Evolutionary conservation across 805 yeast genomes (phyloP).

Genomic region (Ascoidea tarda): DNA sequence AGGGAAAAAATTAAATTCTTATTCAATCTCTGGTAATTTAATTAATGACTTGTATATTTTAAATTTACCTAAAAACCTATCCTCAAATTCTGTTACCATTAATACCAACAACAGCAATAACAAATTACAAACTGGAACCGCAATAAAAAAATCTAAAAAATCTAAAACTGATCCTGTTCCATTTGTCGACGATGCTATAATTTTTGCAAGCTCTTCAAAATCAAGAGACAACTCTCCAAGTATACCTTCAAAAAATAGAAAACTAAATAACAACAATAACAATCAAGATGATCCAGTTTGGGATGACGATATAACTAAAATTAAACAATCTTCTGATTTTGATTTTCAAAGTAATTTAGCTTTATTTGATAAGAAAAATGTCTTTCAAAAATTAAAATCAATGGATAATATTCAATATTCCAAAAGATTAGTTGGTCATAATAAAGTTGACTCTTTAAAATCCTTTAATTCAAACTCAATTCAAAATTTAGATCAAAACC

Average conservation of each 20-base stretch:
- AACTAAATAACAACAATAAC: slow-evolving; percentile 12
- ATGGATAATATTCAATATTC: slow-evolving; percentile 46
- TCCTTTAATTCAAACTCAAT: too few species aligned
- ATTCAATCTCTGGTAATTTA: slow-evolving; percentile 19
- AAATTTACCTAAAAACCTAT: slow-evolving; percentile 27
- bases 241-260: slow-evolving; percentile 9
- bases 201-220: slow-evolving; percentile 14
- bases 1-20: slow-evolving; percentile 7
- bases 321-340: slow-evolving; percentile 47
- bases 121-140: slow-evolving; percentile 3
- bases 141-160: not conserved
- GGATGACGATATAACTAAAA: slow-evolving; percentile 34
- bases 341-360: slow-evolving; percentile 76
- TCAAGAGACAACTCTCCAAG: not conserved
- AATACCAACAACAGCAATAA: slow-evolving; percentile 6
- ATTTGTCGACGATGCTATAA: slow-evolving; percentile 18
- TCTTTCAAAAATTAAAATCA: slow-evolving; percentile 61
- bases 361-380: slow-evolving; percentile 67
- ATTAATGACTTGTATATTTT: slow-evolving; percentile 43
- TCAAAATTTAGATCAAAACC: too few species aligned
- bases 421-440: slow-evolving; percentile 62
- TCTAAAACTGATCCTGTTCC: slow-evolving; percentile 1
- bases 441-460: slow-evolving; percentile 26
- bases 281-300: slow-evolving; percentile 26
- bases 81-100: slow-evolving; percentile 5